Conservation (phyloP, 148 eudicot genomes). For the Euryodendron excelsum region DNA sequence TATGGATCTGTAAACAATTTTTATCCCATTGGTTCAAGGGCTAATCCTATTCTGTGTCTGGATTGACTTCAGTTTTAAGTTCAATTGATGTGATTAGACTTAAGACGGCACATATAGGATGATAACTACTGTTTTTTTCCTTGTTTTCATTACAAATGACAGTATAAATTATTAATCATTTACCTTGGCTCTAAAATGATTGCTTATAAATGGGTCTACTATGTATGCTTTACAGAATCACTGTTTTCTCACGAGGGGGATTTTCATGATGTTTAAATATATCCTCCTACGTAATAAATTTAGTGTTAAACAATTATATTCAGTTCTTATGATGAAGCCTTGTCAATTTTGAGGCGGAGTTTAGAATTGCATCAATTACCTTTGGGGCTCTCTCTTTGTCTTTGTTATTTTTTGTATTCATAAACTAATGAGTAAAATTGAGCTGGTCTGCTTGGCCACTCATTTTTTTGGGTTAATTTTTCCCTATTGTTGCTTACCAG, state of each 20-base stretch:
- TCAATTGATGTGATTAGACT: neutral
- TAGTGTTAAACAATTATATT: no score
- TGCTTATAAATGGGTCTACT: no score
- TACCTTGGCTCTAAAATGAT: no score
- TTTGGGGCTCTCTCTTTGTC: neutral
- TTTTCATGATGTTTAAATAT: no score
- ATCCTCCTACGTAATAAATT: no score
- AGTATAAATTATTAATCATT: no score
- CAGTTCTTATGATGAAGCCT: no score
- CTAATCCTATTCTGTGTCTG: neutral
- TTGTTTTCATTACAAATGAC: no score
- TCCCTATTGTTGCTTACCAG: slow-evolving; percentile 26
- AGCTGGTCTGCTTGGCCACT: neutral
- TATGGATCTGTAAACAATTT: neutral
- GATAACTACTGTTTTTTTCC: neutral
- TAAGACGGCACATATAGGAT: neutral
- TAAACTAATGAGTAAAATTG: neutral
- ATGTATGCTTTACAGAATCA: no score
- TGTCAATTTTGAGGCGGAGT: neutral
- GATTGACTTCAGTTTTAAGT: neutral
- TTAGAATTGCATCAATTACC: neutral
- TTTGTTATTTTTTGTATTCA: neutral
- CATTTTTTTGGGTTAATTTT: neutral
- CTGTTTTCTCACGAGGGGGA: no score
- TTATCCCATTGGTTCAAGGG: neutral